phyloP scores from a whole-genome alignment of 179 eudicot species.

The Actinidia chinensis region DNA sequence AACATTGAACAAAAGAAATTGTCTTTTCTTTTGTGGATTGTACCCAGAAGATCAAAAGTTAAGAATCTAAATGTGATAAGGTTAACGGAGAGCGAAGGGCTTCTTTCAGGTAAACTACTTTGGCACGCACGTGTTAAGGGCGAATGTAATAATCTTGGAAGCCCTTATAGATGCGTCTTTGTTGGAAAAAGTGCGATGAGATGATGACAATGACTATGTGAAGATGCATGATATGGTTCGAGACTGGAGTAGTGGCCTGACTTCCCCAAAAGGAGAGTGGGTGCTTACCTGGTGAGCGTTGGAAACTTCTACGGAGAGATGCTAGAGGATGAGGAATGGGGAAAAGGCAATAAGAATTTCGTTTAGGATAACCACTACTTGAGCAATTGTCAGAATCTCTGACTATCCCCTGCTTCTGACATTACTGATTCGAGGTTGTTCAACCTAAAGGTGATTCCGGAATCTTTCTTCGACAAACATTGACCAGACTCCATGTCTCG shows the following conservation, averaged over 20 bases:
- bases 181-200: not conserved
- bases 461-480: too few species aligned
- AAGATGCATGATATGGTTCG: not conserved
- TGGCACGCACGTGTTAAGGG: constrained; percentile 4
- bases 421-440: too few species aligned
- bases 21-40: not conserved
- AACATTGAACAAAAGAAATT: not conserved
- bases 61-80: constrained; percentile 20
- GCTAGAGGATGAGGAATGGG: too few species aligned
- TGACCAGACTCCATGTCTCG: too few species aligned
- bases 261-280: not conserved
- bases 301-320: too few species aligned
- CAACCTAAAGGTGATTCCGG: too few species aligned
- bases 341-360: too few species aligned
- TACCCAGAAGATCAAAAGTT: constrained; percentile 21
- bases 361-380: not conserved
- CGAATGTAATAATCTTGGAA: not conserved
- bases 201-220: not conserved
- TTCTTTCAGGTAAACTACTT: not conserved
- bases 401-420: not conserved
- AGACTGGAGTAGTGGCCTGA: too few species aligned
- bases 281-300: too few species aligned
- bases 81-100: constrained; percentile 5
- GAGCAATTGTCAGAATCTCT: not conserved
- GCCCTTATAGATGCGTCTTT: not conserved